phyloP scores from a whole-genome alignment of 2,329 filamentous ascomycete species.

The Davidsoniella eucalypti region DNA sequence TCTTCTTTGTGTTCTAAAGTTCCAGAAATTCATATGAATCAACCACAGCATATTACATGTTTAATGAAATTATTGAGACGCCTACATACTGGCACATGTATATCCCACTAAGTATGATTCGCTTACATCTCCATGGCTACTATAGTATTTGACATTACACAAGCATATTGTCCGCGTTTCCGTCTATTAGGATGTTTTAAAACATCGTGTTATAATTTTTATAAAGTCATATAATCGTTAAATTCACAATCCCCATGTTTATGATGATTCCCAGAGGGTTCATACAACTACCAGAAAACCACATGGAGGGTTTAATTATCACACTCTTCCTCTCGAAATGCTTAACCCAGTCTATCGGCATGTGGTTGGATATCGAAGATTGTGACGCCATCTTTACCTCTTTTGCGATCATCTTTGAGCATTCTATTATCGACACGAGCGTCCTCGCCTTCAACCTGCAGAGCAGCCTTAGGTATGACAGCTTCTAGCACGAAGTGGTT shows the following conservation, averaged over 20 bases:
- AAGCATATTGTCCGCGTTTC: too few relatives aligned
- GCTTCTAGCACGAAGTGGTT: slow-evolving; percentile 96
- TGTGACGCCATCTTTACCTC: slow-evolving; percentile 38
- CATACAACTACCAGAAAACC: not conserved
- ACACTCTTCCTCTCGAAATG: not conserved
- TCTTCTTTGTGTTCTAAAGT: slow-evolving; percentile 16
- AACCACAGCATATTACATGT: slow-evolving; percentile 8
- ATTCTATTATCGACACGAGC: slow-evolving; percentile 72
- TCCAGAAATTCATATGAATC: slow-evolving; percentile 15
- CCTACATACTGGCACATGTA: not conserved
- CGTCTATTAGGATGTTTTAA: too few relatives aligned
- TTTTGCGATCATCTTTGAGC: slow-evolving; percentile 77
- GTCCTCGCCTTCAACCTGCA: slow-evolving; percentile 86
- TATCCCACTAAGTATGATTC: too few relatives aligned
- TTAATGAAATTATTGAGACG: slow-evolving; percentile 9
- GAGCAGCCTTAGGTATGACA: slow-evolving; percentile 59
- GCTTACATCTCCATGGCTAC: too few relatives aligned
- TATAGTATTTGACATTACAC: too few relatives aligned
- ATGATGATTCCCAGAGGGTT: not conserved
- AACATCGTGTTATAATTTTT: not conserved
- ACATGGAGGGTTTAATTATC: not conserved
- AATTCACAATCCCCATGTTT: not conserved
- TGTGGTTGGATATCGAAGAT: slow-evolving; percentile 65
- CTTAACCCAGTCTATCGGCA: slow-evolving; percentile 58
- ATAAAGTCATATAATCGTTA: slow-evolving; percentile 10